Conservation (phyloP, 495 filamentous ascomycete species). For the Neurospora discreta region DNA sequence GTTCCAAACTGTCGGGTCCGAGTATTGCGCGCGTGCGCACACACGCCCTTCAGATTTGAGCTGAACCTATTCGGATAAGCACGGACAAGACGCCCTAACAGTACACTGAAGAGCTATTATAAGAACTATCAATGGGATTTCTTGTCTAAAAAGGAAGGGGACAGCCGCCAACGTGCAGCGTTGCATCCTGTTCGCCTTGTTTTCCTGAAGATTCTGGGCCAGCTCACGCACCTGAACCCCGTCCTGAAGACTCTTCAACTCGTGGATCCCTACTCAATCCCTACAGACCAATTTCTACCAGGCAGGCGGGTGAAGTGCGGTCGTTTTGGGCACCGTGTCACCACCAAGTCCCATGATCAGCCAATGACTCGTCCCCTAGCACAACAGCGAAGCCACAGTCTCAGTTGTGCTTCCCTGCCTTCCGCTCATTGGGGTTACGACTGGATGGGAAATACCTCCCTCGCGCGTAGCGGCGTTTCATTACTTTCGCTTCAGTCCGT, state of each 20-base stretch:
- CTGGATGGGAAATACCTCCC: neutral
- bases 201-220: neutral
- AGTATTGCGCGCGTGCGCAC: neutral
- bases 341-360: neutral
- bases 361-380: neutral
- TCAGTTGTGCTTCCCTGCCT: neutral
- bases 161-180: neutral
- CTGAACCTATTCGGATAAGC: neutral
- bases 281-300: neutral
- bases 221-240: neutral
- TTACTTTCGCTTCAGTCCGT: neutral
- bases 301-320: neutral
- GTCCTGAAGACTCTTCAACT: neutral
- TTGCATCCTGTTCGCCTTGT: neutral
- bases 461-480: neutral
- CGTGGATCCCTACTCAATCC: neutral
- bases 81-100: neutral
- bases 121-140: neutral
- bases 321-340: neutral
- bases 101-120: neutral
- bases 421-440: neutral
- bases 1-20: conserved; percentile 8
- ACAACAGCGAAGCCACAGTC: neutral
- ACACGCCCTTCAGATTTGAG: neutral
- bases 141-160: neutral